A percentile compares a stretch with the other conserved stretches of the same genome.
Conservation (phyloP, 2,329 filamentous ascomycete genomes). For the Hypocreales sp. region DNA sequence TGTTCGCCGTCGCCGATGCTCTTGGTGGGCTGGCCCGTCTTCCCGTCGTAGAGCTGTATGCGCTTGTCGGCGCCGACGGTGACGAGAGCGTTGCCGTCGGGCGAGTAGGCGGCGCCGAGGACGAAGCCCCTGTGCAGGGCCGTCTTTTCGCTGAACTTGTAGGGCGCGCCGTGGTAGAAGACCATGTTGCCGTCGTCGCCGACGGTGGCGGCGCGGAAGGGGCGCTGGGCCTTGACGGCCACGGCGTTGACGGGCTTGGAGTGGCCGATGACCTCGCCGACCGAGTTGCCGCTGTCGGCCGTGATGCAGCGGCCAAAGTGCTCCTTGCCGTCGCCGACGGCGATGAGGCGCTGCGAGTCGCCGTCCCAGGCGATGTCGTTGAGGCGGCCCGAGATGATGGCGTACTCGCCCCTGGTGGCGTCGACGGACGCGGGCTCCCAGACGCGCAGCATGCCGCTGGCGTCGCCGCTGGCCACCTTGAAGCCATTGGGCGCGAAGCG, state of each 20-base stretch:
- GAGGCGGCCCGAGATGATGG: conserved; percentile 85
- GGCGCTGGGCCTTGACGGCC: conserved; percentile 75
- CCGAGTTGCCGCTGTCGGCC: conserved; percentile 87
- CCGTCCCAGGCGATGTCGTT: conserved; percentile 97
- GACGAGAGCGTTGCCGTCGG: conserved; percentile 67
- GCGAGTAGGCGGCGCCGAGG: conserved; percentile 75
- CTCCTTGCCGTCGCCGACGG: conserved; percentile 88
- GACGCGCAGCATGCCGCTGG: conserved; percentile 68
- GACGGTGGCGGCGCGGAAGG: conserved; percentile 80
- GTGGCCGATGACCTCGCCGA: conserved; percentile 88
- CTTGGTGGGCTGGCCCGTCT: conserved; percentile 70
- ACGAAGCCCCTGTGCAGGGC: conserved; percentile 79
- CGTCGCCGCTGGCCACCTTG: conserved; percentile 87
- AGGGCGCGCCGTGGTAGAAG: conserved; percentile 87
- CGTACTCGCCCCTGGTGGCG: conserved; percentile 84
- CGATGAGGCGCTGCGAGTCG: conserved; percentile 90
- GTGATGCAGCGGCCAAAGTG: conserved; percentile 89
- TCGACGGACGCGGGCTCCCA: conserved; percentile 83
- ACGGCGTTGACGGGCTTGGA: conserved; percentile 84
- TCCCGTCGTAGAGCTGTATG: conserved; percentile 93
- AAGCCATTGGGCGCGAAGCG: conserved; percentile 89
- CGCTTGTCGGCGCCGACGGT: conserved; percentile 85
- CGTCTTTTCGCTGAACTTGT: conserved; percentile 85
- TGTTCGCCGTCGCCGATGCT: conserved; percentile 75
- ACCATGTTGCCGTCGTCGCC: conserved; percentile 81